These are phyloP conservation scores for Acorus gramineus DNA, from an alignment of 106 monocot species.

Conservation along the genomic window DNA sequence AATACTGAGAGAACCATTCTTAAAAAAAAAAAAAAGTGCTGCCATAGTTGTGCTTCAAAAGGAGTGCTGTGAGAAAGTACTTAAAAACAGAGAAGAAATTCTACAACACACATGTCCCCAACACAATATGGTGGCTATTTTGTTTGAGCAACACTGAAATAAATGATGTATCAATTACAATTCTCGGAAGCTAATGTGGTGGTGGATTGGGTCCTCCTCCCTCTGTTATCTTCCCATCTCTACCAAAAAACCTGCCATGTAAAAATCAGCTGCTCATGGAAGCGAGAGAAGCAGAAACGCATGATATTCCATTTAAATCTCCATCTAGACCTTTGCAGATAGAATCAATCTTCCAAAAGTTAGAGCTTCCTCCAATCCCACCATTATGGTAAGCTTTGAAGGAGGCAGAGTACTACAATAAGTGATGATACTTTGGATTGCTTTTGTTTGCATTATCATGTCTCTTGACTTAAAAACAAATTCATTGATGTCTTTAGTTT, in stretches of 20 bases:
- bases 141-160: slow-evolving; percentile 45
- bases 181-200: neutral
- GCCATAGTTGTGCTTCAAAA: slow-evolving; percentile 28
- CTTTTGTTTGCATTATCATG: too few relatives aligned
- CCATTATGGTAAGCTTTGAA: slow-evolving; percentile 12
- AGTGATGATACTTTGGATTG: too few relatives aligned
- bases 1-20: too few relatives aligned
- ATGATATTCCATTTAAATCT: neutral
- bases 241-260: neutral
- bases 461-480: too few relatives aligned
- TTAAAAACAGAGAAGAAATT: slow-evolving; percentile 70
- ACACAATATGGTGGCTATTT: slow-evolving; percentile 71
- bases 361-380: slow-evolving; percentile 52
- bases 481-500: too few relatives aligned
- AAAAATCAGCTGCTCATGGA: neutral
- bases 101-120: slow-evolving; percentile 78
- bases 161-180: slow-evolving; percentile 26
- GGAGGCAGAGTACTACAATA: too few relatives aligned
- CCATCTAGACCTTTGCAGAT: neutral
- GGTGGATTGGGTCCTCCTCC: neutral
- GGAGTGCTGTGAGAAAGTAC: slow-evolving; percentile 80
- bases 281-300: slow-evolving; percentile 1
- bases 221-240: neutral
- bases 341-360: slow-evolving; percentile 10
- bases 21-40: neutral